Base-by-base conservation (phyloP, 139 green algal genomes). In the Tetraselmis chui region DNA sequence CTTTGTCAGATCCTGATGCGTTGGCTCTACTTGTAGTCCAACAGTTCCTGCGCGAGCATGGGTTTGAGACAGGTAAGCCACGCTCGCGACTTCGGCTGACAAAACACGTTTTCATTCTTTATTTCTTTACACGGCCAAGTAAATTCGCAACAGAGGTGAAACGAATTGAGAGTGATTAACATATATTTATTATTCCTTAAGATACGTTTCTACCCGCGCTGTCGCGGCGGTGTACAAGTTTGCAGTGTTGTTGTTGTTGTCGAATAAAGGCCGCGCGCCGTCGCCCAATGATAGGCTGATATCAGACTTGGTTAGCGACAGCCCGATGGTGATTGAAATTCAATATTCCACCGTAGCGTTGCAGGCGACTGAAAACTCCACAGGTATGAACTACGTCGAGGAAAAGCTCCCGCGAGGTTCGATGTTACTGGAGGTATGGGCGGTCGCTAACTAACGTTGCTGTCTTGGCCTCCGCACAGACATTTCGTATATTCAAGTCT, bases 381-480 rank as follows among this genome's bases (percentile, higher is more conserved):
- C 80, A 0, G 85, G 87, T 0, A 2, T 83, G 25, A 80, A 83
- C 1, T 91, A 87, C 32, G 83, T 89, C 25, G 83, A 90, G 11
- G 31, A 76, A 1, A 88, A 88, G n/a, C 80, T 91, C 2, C 79
- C 79, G 1, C 78, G 76, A 1, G 89, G 89, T 1, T 89, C 84
- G 0, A 80, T 89, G 24, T 79, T 94, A 27, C 88, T 94, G 79
- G 80, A 92, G 85, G 88, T 89, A 59, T n/a, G n/a, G n/a, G n/a
- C n/a, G n/a, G n/a, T n/a, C n/a, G n/a, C n/a, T n/a, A n/a, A n/a
- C n/a, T n/a, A n/a, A n/a, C n/a, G n/a, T n/a, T n/a, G n/a, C n/a
- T n/a, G n/a, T n/a, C n/a, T n/a, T n/a, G n/a, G n/a, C n/a, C n/a
- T n/a, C n/a, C n/a, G n/a, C n/a, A n/a, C n/a, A n/a, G n/a, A n/a